These are phyloP conservation scores for Canna indica DNA, from an alignment of 176 grass and related monocot species.

Conservation along the genomic window DNA sequence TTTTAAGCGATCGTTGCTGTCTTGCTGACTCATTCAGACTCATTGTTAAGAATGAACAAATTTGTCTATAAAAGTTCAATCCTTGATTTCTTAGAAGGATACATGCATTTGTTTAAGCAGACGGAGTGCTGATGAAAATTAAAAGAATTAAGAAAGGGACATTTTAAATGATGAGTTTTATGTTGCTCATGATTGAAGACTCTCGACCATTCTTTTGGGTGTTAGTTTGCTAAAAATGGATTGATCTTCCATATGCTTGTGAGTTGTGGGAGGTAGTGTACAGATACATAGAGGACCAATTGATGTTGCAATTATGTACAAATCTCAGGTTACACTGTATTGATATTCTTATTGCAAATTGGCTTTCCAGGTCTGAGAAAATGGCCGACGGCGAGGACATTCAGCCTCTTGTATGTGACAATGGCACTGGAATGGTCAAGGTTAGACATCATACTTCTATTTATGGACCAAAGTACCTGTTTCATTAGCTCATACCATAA, in stretches of 20 bases:
- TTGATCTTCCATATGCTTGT: too few species aligned
- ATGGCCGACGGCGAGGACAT: conserved; percentile 5
- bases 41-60: neutral
- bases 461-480: neutral
- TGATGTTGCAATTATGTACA: neutral
- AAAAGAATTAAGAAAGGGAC: too few species aligned
- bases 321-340: neutral
- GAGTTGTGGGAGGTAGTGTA: neutral
- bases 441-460: neutral
- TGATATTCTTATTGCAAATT: neutral
- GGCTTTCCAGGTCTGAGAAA: neutral
- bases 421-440: conserved; percentile 13
- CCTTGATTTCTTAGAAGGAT: neutral
- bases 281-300: neutral
- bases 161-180: too few species aligned
- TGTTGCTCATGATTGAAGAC: too few species aligned
- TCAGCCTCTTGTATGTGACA: neutral
- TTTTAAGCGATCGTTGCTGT: neutral
- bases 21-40: too few species aligned
- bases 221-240: too few species aligned
- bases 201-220: too few species aligned
- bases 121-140: too few species aligned
- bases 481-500: neutral
- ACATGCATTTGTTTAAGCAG: neutral
- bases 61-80: neutral